These are phyloP conservation scores for Saccharomycopsis sp. DNA, from an alignment of 805 yeast species.

Conservation along the genomic window DNA sequence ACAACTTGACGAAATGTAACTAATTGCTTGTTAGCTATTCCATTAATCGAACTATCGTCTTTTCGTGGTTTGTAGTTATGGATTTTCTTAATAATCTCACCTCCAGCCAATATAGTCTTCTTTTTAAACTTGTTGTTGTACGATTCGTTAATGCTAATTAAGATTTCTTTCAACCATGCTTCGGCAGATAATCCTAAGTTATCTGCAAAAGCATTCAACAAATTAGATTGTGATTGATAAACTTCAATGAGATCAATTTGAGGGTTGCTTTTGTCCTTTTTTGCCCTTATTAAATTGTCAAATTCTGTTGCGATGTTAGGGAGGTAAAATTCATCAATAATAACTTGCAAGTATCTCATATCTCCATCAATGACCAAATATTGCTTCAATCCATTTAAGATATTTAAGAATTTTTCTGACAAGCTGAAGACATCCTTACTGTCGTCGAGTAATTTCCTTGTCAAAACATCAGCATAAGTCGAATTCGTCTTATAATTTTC, in stretches of 20 bases:
- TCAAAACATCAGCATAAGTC: background rate
- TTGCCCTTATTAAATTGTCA: too few relatives aligned
- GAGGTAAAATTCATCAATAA: background rate
- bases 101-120: too few relatives aligned
- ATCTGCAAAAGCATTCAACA: too few relatives aligned
- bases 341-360: background rate
- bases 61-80: background rate
- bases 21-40: constrained; percentile 25
- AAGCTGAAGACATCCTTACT: background rate
- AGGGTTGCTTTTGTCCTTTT: too few relatives aligned
- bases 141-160: too few relatives aligned
- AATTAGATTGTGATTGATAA: too few relatives aligned
- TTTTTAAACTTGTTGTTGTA: too few relatives aligned
- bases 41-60: background rate
- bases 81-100: background rate
- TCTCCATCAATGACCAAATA: background rate
- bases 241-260: too few relatives aligned
- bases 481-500: background rate
- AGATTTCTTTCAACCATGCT: too few relatives aligned
- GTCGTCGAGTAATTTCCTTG: background rate
- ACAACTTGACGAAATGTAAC: constrained; percentile 59
- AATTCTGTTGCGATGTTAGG: too few relatives aligned
- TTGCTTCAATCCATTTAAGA: background rate
- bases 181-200: too few relatives aligned
- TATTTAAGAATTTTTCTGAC: background rate